A percentile compares a stretch with the other conserved stretches of the same genome.
phyloP scores from a whole-genome alignment of 495 filamentous ascomycete species.

The Chaetomium fimeti region DNA sequence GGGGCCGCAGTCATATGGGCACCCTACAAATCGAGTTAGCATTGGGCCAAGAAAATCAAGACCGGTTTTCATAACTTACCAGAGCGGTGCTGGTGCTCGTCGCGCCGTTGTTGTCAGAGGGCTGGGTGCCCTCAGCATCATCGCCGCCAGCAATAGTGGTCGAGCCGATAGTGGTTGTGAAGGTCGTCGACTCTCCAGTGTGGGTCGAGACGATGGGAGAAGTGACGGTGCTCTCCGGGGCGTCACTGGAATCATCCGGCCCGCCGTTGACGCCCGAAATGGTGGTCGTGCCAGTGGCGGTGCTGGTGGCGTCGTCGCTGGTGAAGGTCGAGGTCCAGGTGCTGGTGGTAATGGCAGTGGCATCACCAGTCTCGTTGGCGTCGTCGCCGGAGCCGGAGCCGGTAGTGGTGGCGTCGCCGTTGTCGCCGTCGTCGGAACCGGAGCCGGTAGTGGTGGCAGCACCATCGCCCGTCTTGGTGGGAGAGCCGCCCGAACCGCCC shows the following conservation, averaged over 20 bases:
- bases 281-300: conserved; percentile 31
- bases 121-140: too few species aligned
- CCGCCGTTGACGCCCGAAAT: conserved; percentile 25
- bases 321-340: conserved; percentile 37
- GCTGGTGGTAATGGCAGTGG: conserved; percentile 34
- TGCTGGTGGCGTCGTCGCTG: conserved; percentile 23
- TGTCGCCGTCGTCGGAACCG: background rate
- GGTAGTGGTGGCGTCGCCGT: conserved; percentile 26
- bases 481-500: background rate
- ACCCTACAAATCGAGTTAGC: conserved; percentile 23
- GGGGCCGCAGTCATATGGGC: conserved; percentile 36
- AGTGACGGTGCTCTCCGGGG: conserved; percentile 18
- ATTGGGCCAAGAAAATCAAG: background rate
- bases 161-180: conserved; percentile 23
- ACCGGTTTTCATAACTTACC: conserved; percentile 15
- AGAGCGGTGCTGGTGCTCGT: conserved; percentile 25
- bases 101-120: background rate
- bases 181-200: conserved; percentile 17
- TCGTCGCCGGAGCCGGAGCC: conserved; percentile 18
- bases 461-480: conserved; percentile 13
- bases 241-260: conserved; percentile 23
- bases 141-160: conserved; percentile 23
- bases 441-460: conserved; percentile 29
- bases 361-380: conserved; percentile 6
- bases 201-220: conserved; percentile 20